Percentiles rank a stretch among this genome's conserved stretches.
These are phyloP conservation scores for Ogataea allantospora DNA, from an alignment of 805 yeast genomes.

Conservation along the genomic window DNA sequence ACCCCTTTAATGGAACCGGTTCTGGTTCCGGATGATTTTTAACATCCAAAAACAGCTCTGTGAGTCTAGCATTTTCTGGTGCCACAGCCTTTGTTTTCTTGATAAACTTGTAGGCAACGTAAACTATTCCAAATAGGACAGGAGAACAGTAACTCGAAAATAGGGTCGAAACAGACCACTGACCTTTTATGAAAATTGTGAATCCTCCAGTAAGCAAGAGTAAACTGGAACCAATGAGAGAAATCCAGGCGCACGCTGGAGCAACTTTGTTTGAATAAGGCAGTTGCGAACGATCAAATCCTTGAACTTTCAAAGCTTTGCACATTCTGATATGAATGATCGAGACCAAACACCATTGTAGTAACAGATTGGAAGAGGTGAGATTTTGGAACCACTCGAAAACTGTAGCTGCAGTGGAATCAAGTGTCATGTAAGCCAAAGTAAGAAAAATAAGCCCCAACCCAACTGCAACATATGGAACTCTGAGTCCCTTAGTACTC, in stretches of 20 bases:
- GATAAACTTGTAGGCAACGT: slow-evolving; percentile 34
- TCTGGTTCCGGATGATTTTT: slow-evolving; percentile 30
- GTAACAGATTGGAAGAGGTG: slow-evolving; percentile 56
- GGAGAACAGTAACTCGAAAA: slow-evolving; percentile 23
- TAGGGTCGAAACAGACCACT: slow-evolving; percentile 28
- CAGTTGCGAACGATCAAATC: slow-evolving; percentile 32
- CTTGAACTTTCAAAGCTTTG: slow-evolving; percentile 42
- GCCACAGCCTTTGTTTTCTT: slow-evolving; percentile 34
- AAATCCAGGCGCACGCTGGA: slow-evolving; percentile 34
- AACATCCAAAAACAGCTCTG: slow-evolving; percentile 31
- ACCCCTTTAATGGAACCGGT: not conserved
- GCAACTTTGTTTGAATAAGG: slow-evolving; percentile 34
- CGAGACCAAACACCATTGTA: slow-evolving; percentile 53
- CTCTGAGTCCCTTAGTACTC: slow-evolving; percentile 55
- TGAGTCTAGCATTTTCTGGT: slow-evolving; percentile 43
- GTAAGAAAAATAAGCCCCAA: slow-evolving; percentile 44
- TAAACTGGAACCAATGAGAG: slow-evolving; percentile 27
- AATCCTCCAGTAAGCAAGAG: slow-evolving; percentile 38
- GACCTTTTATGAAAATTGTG: slow-evolving; percentile 34
- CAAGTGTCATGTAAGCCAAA: slow-evolving; percentile 63
- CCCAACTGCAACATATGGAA: slow-evolving; percentile 54
- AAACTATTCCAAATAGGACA: slow-evolving; percentile 33
- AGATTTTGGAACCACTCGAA: slow-evolving; percentile 63
- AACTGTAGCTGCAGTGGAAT: slow-evolving; percentile 50
- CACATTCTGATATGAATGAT: slow-evolving; percentile 40